Evolutionary conservation across 257 asterid genomes (phyloP), one percentile per base, ranked within the genome.

Genomic region (Nyctanthes arbortristis): DNA sequence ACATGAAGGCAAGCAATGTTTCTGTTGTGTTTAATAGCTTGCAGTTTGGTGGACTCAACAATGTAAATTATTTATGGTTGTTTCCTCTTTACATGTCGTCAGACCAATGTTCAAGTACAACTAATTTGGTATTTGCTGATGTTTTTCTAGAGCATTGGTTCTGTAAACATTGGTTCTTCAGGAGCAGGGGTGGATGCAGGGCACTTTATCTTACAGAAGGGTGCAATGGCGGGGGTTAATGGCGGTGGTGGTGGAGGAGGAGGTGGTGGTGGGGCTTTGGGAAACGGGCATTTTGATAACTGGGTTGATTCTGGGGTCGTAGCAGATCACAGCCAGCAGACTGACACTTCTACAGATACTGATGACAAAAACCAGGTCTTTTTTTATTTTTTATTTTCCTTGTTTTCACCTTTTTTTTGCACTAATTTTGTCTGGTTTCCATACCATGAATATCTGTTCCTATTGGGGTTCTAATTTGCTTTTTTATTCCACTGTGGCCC

Each of bases 151-250:
- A 84, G 84, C 68, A 43, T 93, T 75, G 82, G 91, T 59, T 87
- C 95, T 27, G 81, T 71, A 52, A 94, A 82, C 64, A 77, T 88
- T 83, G 89, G 83, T 13, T 80, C 95, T 67, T 75, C 94, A 35
- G 89, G 78, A 57, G 86, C 79, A 22, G 80, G 69, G 40, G 77
- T 63, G 66, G 89, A 78, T 45, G 71, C 91, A 68, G 87, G 91
- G 28, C 84, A 67, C 69, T 77, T 82, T 68, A 76, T 83, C 69
- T 67, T 82, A 27, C 85, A 69, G 65, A 78, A 80, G 74, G 82
- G 69, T 4, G 11, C 80, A 61, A 77, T 70, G 79, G 67, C 71
- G 77, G 82, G 66, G 16, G 71, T 70, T n/a, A 76, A 73, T 13
- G 43, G 73, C 10, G 43, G 16, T 4, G 57, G 78, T 2, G 74